A percentile compares a stretch with the other conserved stretches of the same genome.
Conservation (phyloP, 2,329 filamentous ascomycete genomes). For the Colletotrichum gigasporum region DNA sequence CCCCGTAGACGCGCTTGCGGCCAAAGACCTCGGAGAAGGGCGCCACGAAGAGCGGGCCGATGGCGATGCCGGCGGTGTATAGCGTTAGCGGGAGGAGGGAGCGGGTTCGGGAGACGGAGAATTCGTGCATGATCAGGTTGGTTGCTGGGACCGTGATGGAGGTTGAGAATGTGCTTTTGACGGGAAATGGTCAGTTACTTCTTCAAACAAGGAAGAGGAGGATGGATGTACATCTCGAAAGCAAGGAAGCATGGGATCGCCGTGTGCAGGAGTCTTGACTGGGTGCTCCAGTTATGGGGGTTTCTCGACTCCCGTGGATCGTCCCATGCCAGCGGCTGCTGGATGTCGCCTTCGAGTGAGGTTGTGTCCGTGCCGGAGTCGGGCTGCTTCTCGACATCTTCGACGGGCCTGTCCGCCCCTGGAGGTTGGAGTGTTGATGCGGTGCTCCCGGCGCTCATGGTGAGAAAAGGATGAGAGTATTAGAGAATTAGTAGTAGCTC, state of each 20-base stretch:
- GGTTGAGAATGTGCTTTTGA: slow-evolving; percentile 25
- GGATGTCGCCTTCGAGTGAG: neutral
- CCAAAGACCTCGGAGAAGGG: slow-evolving; percentile 75
- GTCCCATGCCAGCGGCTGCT: slow-evolving; percentile 3
- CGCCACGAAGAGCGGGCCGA: slow-evolving; percentile 82
- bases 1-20: slow-evolving; percentile 74
- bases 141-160: slow-evolving; percentile 30
- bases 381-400: slow-evolving; percentile 3
- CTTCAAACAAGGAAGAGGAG: neutral
- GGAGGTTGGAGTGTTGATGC: neutral
- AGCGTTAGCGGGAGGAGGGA: slow-evolving; percentile 58
- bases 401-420: neutral
- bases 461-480: rapidly evolving
- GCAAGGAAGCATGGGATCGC: slow-evolving; percentile 30
- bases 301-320: slow-evolving; percentile 30
- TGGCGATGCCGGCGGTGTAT: slow-evolving; percentile 78
- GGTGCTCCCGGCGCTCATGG: neutral
- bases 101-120: slow-evolving; percentile 29
- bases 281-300: slow-evolving; percentile 28
- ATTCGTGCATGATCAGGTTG: slow-evolving; percentile 10
- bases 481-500: neutral
- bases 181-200: rapidly evolving
- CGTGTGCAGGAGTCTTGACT: slow-evolving; percentile 20
- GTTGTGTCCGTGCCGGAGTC: neutral
- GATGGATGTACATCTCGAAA: slow-evolving; percentile 27